Base-by-base conservation (phyloP, 106 monocot genomes). In the Allium sativum region DNA sequence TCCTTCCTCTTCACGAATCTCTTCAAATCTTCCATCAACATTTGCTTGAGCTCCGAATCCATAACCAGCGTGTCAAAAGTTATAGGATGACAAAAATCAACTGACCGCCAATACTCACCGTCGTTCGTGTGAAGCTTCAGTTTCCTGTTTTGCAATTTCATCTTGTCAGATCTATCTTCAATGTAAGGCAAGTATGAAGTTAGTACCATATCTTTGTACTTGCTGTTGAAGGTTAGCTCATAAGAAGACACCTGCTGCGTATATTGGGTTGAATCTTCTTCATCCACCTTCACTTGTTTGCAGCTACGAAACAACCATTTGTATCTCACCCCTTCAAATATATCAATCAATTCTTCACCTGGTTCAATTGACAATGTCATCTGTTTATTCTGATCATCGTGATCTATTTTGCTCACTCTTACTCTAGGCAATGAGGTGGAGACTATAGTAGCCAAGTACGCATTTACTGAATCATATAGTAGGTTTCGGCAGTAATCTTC, bases 31-130 rank as follows among this genome's bases (percentile, higher is more conserved):
- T 60, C 59, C 53, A 75, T 52, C 19, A 83, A 42, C 10, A 18
- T 48, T 9, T 51, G 51, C 65, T 78, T 83, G 51, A 75, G 65
- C 18, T 75, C 61, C 0, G 64, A 9, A 6, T 83, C 83, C 65
- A 83, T 53, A 0, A 78, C 78, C 40, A 83, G 31, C 7, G 83
- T 75, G 18, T 83, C 69, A 53, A 83, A 75, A 9, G 83, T 83
- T 0, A 75, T 48, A 2, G 83, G 83, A 17, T 83, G 83, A 40
- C 68, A 68, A 11, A 83, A 53, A 31, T 62, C 52, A 0, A 70
- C 58, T 6, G 69, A 17, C 10, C 8, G 21, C 75, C 78, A 83
- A 9, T 18, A 21, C 4, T 78, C 64, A 0, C 42, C 7, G 31
- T 72, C 48, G 57, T 69, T 73, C 46, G 64, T 70, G 53, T 59